Percentiles rank a stretch among this genome's conserved stretches.
Evolutionary conservation across 805 yeast genomes (phyloP).

Genomic region (Hanseniaspora lindneri): DNA sequence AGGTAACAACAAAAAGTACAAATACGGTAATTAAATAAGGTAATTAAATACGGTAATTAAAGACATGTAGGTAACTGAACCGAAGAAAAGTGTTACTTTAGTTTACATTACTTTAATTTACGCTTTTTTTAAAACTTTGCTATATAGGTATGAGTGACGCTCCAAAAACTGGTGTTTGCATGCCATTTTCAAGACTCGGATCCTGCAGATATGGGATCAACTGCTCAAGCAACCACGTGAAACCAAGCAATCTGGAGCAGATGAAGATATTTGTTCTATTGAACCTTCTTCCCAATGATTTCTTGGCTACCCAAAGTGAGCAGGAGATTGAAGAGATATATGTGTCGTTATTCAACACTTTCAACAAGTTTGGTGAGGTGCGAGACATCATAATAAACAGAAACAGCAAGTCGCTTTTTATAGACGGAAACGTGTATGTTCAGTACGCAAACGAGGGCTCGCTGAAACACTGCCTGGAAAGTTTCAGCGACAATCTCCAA

Average conservation of each 20-base stretch:
- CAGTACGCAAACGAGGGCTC: conserved; percentile 42
- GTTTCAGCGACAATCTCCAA: conserved; percentile 39
- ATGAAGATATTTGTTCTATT: conserved; percentile 10
- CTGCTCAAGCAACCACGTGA: conserved; percentile 62
- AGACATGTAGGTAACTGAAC: too few relatives aligned
- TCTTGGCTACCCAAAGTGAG: neutral
- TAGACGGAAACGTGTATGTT: conserved; percentile 77
- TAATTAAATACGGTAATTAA: too few relatives aligned
- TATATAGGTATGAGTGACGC: neutral
- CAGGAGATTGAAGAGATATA: conserved; percentile 49
- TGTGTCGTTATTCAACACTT: conserved; percentile 34
- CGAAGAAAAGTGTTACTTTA: too few relatives aligned
- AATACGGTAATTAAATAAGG: too few relatives aligned
- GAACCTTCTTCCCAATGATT: conserved; percentile 10
- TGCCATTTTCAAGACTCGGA: conserved; percentile 71
- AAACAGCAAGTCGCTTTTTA: conserved; percentile 63
- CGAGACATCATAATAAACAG: conserved; percentile 61
- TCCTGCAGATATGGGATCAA: conserved; percentile 89
- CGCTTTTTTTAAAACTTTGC: too few relatives aligned
- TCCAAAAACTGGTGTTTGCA: conserved; percentile 26
- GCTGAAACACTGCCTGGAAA: conserved; percentile 49
- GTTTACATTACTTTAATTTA: too few relatives aligned
- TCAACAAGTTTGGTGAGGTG: conserved; percentile 38
- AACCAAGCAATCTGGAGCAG: conserved; percentile 36
- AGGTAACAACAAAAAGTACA: too few relatives aligned